Percentiles rank a stretch among this genome's conserved stretches.
Conservation (phyloP, 768 basidiomycete species). For the Mycena crocata region DNA sequence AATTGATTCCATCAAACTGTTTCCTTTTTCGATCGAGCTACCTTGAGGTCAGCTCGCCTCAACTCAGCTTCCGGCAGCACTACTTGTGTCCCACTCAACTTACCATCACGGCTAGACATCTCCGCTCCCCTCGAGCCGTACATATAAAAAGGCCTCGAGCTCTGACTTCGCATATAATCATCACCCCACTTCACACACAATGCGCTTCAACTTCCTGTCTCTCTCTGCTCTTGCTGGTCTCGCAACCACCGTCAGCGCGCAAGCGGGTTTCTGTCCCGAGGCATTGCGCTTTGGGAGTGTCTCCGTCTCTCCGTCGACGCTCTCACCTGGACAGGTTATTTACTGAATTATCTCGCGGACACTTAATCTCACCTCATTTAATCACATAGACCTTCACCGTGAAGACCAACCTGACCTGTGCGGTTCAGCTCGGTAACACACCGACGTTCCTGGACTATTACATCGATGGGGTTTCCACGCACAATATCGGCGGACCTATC, state of each 20-base stretch:
- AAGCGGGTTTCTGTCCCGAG: constrained; percentile 25
- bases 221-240: constrained; percentile 4
- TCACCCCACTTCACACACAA: too few relatives aligned
- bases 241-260: constrained; percentile 5
- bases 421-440: constrained; percentile 27
- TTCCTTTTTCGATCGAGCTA: too few relatives aligned
- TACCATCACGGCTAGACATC: too few relatives aligned
- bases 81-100: too few relatives aligned
- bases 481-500: constrained; percentile 19
- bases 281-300: constrained; percentile 23
- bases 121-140: too few relatives aligned
- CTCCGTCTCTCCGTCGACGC: constrained; percentile 24
- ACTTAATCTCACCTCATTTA: neutral
- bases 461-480: constrained; percentile 2
- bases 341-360: neutral
- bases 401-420: constrained; percentile 28
- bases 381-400: constrained; percentile 23
- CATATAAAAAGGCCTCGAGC: too few relatives aligned
- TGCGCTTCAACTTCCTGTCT: constrained; percentile 21
- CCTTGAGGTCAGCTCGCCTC: too few relatives aligned
- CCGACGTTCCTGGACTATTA: constrained; percentile 32
- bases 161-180: too few relatives aligned
- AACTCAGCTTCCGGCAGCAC: too few relatives aligned
- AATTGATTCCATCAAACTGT: too few relatives aligned
- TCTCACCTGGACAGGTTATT: constrained; percentile 26